Evolutionary conservation across 83 land plant species (phyloP).

Genomic region (Picea mariana): DNA sequence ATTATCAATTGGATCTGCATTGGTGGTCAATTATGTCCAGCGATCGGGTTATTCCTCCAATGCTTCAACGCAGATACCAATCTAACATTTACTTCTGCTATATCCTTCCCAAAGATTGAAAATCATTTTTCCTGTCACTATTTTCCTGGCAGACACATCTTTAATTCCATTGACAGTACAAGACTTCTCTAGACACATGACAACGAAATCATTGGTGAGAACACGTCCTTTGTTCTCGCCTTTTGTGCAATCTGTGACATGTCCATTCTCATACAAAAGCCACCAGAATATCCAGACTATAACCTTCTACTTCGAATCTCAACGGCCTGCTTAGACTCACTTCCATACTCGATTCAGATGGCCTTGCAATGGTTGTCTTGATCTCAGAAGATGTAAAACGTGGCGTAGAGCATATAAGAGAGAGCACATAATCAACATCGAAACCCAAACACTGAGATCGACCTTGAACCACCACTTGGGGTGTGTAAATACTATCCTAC

Average conservation of each 20-base stretch:
- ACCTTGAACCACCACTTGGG: constrained; percentile 12
- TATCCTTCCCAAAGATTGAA: too few species aligned
- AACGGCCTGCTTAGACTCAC: constrained; percentile 57
- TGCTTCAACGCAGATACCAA: too few species aligned
- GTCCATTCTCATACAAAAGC: constrained; percentile 80
- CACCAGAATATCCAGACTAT: constrained; percentile 33
- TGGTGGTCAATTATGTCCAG: too few species aligned
- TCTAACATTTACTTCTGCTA: too few species aligned
- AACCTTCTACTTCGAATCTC: neutral
- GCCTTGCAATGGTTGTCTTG: constrained; percentile 71
- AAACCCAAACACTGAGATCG: constrained; percentile 25
- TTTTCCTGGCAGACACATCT: constrained; percentile 63
- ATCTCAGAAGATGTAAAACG: constrained; percentile 9
- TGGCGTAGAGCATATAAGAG: constrained; percentile 45
- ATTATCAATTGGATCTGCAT: too few species aligned
- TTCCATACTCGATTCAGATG: constrained; percentile 44
- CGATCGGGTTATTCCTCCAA: too few species aligned
- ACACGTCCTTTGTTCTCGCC: constrained; percentile 15
- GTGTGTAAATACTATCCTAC: constrained; percentile 83
- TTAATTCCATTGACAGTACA: constrained; percentile 34
- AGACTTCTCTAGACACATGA: constrained; percentile 79
- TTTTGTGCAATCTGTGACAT: constrained; percentile 63
- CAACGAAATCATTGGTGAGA: constrained; percentile 83
- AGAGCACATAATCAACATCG: constrained; percentile 45
- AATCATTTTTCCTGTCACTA: constrained; percentile 37